Evolutionary conservation across 768 basidiomycete genomes (phyloP).

Genomic region (Lactifluus subvellereus): DNA sequence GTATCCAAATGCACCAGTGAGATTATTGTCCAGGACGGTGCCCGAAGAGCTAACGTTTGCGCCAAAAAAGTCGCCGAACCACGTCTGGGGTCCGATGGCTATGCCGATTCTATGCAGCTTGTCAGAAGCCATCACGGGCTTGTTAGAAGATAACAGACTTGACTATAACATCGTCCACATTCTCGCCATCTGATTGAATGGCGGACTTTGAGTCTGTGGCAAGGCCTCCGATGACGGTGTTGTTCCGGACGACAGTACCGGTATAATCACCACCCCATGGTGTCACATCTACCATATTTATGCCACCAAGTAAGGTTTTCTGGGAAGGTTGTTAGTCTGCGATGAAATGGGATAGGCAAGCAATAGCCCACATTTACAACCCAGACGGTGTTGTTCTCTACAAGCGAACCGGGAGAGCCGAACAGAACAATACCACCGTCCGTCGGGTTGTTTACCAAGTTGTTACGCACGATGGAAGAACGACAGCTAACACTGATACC

Average conservation of each 20-base stretch:
- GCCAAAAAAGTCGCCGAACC: constrained; percentile 58
- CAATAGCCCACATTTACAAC: constrained; percentile 49
- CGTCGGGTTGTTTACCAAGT: constrained; percentile 65
- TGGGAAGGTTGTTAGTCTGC: constrained; percentile 27
- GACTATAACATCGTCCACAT: constrained; percentile 55
- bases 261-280: constrained; percentile 65
- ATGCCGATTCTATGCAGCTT: constrained; percentile 57
- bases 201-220: constrained; percentile 42
- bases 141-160: constrained; percentile 45
- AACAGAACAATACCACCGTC: constrained; percentile 80
- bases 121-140: constrained; percentile 5
- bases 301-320: constrained; percentile 68
- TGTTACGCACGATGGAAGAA: constrained; percentile 57
- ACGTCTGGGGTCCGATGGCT: constrained; percentile 69
- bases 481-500: constrained; percentile 71
- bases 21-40: constrained; percentile 48
- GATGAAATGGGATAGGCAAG: background rate
- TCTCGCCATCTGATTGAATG: constrained; percentile 46
- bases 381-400: constrained; percentile 76
- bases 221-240: constrained; percentile 64
- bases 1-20: constrained; percentile 68
- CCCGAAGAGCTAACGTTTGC: constrained; percentile 52
- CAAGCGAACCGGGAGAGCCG: constrained; percentile 63
- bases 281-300: constrained; percentile 69
- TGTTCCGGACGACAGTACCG: constrained; percentile 59